phyloP scores from a whole-genome alignment of 495 filamentous ascomycete species.

The Neurospora sp. region DNA sequence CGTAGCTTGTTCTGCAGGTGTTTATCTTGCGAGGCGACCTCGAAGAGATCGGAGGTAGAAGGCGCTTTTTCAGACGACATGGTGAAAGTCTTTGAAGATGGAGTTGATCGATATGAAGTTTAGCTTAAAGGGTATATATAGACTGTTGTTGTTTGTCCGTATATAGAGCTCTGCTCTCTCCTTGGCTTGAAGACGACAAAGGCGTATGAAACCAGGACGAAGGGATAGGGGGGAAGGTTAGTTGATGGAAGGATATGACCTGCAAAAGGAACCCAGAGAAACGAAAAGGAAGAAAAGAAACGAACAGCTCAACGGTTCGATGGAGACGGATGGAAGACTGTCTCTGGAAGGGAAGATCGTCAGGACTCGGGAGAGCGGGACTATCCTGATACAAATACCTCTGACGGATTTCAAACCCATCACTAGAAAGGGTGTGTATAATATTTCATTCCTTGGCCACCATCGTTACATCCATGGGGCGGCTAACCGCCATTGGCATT shows the following conservation, averaged over 20 bases:
- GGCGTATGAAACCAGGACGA: neutral
- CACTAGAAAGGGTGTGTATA: neutral
- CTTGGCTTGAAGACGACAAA: neutral
- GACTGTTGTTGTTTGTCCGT: neutral
- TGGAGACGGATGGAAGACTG: neutral
- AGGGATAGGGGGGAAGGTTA: neutral
- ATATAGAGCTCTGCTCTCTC: neutral
- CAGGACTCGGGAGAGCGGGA: neutral
- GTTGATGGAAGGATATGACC: neutral
- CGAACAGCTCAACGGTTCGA: neutral
- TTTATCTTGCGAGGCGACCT: conserved; percentile 27
- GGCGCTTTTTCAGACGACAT: neutral
- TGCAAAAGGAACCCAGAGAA: neutral
- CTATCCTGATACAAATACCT: neutral
- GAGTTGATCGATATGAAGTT: neutral
- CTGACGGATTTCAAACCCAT: neutral
- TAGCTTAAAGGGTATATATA: too few species aligned
- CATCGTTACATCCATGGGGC: neutral
- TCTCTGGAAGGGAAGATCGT: neutral
- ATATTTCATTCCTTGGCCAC: neutral
- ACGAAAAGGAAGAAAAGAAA: conserved; percentile 1
- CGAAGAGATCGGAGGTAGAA: conserved; percentile 22
- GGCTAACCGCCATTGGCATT: neutral
- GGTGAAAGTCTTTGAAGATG: neutral
- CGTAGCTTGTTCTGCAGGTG: conserved; percentile 27